Conservation (phyloP, 768 basidiomycete species). For the Pleurotus sapidus region DNA sequence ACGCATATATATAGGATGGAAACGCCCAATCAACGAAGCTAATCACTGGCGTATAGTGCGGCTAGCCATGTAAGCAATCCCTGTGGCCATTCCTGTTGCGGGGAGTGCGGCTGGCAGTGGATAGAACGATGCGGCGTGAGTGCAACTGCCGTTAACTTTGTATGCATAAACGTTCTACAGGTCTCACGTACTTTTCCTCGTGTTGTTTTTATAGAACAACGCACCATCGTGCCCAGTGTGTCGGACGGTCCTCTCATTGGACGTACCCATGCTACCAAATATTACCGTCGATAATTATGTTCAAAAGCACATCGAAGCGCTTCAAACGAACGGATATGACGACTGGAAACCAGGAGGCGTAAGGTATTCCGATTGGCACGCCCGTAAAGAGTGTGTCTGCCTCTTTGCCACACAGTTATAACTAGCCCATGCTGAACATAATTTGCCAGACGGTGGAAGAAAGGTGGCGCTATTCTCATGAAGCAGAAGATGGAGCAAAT, state of each 20-base stretch:
- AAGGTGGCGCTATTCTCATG: constrained; percentile 22
- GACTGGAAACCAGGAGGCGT: constrained; percentile 54
- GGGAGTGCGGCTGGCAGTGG: constrained; percentile 65
- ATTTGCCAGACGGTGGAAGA: constrained; percentile 33
- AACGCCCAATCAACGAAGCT: background rate
- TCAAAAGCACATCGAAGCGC: constrained; percentile 54
- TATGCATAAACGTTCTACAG: background rate
- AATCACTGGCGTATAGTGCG: constrained; percentile 36
- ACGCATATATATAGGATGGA: background rate
- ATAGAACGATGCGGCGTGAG: constrained; percentile 17
- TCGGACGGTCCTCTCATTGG: constrained; percentile 40
- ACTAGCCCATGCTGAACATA: background rate
- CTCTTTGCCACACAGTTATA: background rate
- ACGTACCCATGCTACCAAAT: constrained; percentile 59
- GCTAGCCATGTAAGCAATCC: constrained; percentile 63
- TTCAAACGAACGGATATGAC: constrained; percentile 36
- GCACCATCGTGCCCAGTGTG: constrained; percentile 56
- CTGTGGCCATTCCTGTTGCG: constrained; percentile 75
- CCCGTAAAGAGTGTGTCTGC: constrained; percentile 48
- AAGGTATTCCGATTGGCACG: constrained; percentile 47
- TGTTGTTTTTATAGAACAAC: constrained; percentile 24
- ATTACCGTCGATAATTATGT: constrained; percentile 59
- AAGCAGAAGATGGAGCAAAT: background rate
- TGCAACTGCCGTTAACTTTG: background rate
- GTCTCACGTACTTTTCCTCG: background rate